Evolutionary conservation across 73 alveolate genomes (phyloP).

Genomic region (Symbiodinium natans): DNA sequence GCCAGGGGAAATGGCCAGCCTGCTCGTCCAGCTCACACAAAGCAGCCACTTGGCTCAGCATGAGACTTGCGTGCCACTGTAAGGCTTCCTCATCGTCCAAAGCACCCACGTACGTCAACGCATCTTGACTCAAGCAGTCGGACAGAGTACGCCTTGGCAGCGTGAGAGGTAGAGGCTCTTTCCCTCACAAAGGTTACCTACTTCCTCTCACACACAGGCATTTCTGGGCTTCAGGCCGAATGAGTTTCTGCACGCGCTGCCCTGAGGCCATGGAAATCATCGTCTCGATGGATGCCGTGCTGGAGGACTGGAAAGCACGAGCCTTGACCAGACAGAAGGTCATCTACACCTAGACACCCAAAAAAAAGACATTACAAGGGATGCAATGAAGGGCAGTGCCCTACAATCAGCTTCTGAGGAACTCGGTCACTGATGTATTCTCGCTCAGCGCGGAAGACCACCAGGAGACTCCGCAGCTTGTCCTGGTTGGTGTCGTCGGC

Average conservation of each 20-base stretch:
- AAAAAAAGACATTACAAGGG: too few relatives aligned
- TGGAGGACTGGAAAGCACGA: background rate
- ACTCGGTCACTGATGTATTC: background rate
- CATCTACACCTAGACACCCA: background rate
- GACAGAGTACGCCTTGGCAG: background rate
- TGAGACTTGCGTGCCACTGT: background rate
- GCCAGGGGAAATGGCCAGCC: background rate
- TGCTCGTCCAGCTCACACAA: background rate
- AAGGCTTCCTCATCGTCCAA: background rate
- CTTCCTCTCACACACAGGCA: too few relatives aligned
- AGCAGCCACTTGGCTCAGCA: background rate
- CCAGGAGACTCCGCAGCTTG: background rate
- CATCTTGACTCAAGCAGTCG: background rate
- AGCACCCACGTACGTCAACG: background rate
- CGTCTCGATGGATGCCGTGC: background rate
- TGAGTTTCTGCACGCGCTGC: background rate
- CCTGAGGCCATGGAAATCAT: background rate
- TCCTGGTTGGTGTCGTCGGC: slow-evolving; percentile 35
- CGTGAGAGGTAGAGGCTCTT: too few relatives aligned
- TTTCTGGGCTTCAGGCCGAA: too few relatives aligned
- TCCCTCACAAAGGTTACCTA: too few relatives aligned
- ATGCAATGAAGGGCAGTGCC: too few relatives aligned
- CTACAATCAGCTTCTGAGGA: too few relatives aligned
- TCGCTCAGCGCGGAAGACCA: background rate
- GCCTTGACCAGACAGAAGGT: background rate